Evolutionary conservation across 176 grass and related monocot species (phyloP), one percentile per base, ranked within the genome.

Genomic region (Tillandsia leiboldiana): DNA sequence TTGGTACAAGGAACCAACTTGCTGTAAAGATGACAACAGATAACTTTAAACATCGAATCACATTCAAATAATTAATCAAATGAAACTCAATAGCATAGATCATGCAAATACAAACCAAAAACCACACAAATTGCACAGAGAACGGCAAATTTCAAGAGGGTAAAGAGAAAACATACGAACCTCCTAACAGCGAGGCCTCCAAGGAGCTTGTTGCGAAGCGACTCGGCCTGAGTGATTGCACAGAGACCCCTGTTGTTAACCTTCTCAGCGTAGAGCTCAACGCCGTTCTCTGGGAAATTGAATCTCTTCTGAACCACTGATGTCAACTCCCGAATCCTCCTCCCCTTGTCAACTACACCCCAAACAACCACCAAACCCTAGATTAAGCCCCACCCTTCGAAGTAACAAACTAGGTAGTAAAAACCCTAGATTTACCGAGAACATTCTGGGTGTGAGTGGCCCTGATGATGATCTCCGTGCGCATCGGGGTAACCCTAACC

Each of bases 21-120:
- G 87, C 84, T 90, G 91, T 85, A 84, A 77, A 73, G 84, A 86
- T 87, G 87, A 95, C 91, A 49, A 11, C 12, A 69, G 17, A 18
- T 11, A 69, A 33, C 29, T 33, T 5, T 33, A 33, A 42, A 42
- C 4, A 6, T 42, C 33, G 33, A 6, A 42, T 42, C 33, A 0
- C 33, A 42, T 42, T 42, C 33, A 42, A 42, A 42, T 42, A 42
- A 42, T 42, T 42, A 5, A 42, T 42, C 22, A 61, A 0, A 23
- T 59, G 8, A 59, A 59, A 22, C 20, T 9, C 3, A 59, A 59
- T 59, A 15, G 18, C 56, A 17, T 59, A 17, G 8, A 59, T 59
- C 56, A 22, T 15, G 9, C 56, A 23, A 28, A 28, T 5, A 71
- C 4, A 15, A 9, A 29, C 3, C 9, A 63, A 49, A 59, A 73